Percentiles rank a stretch among this genome's conserved stretches.
Evolutionary conservation across 495 filamentous ascomycete species (phyloP).

Genomic region (Penicillium cataractarum): DNA sequence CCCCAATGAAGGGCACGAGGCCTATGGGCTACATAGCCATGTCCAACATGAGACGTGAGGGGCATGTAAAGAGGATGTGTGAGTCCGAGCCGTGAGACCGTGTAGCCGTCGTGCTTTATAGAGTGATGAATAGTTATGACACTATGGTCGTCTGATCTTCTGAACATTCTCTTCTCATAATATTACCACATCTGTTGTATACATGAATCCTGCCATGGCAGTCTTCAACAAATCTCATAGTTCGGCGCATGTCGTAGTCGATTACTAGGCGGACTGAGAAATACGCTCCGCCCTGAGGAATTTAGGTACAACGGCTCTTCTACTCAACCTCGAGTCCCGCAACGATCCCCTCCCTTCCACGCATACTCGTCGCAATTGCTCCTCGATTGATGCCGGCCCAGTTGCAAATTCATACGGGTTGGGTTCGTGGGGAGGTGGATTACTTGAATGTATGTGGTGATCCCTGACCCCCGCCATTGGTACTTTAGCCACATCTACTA

Average conservation of each 20-base stretch:
- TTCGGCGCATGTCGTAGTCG: conserved; percentile 11
- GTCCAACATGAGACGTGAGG: conserved; percentile 25
- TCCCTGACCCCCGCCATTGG: not conserved
- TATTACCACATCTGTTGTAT: too few relatives aligned
- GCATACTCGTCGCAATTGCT: conserved; percentile 12
- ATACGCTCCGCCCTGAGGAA: conserved; percentile 32
- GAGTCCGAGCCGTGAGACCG: not conserved
- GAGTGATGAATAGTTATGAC: conserved; percentile 4
- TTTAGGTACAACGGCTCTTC: conserved; percentile 23
- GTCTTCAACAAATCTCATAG: not conserved
- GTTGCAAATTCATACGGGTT: conserved; percentile 12
- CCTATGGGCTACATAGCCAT: conserved; percentile 54
- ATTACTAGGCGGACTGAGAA: conserved; percentile 32
- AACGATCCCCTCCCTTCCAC: conserved; percentile 13
- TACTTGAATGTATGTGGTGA: conserved; percentile 16
- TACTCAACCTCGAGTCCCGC: conserved; percentile 14
- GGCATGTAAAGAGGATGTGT: not conserved
- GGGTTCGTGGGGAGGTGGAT: conserved; percentile 13
- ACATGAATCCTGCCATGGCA: too few relatives aligned
- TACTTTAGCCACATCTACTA: conserved; percentile 11
- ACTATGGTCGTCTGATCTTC: not conserved
- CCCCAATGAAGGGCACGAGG: conserved; percentile 47
- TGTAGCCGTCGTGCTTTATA: conserved; percentile 3
- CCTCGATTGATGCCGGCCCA: conserved; percentile 18
- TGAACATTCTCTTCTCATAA: not conserved